Percentiles rank a stretch among this genome's conserved stretches.
These are phyloP conservation scores for Dothistroma septosporum DNA, from an alignment of 2,329 filamentous ascomycete genomes.

Conservation along the genomic window DNA sequence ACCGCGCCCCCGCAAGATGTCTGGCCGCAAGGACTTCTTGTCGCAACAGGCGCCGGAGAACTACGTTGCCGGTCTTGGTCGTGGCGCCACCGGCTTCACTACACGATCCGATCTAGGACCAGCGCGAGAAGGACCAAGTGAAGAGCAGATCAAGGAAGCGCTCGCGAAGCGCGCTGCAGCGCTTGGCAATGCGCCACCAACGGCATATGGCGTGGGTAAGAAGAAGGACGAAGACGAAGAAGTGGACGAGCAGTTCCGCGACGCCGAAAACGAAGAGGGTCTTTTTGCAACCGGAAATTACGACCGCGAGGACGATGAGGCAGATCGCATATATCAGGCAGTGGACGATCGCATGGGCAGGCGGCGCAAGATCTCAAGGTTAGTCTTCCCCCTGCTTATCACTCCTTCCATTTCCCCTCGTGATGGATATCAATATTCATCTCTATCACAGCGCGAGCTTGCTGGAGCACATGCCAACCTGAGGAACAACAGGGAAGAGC, in stretches of 20 bases:
- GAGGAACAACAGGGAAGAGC: constrained; percentile 75
- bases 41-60: constrained; percentile 66
- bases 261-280: constrained; percentile 95
- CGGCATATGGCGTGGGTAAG: constrained; percentile 65
- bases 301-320: constrained; percentile 96
- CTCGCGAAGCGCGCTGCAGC: constrained; percentile 88
- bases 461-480: constrained; percentile 76
- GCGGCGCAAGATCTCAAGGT: constrained; percentile 80
- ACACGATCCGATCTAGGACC: constrained; percentile 95
- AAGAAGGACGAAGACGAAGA: constrained; percentile 71
- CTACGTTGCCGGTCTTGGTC: constrained; percentile 86
- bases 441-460: constrained; percentile 46
- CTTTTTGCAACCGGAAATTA: constrained; percentile 94
- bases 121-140: constrained; percentile 87
- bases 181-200: constrained; percentile 67
- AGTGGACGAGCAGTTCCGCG: constrained; percentile 79
- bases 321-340: constrained; percentile 89
- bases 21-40: constrained; percentile 75
- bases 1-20: constrained; percentile 43
- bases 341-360: constrained; percentile 97
- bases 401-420: constrained; percentile 20
- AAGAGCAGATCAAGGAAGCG: constrained; percentile 97
- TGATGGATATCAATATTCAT: constrained; percentile 33
- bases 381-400: constrained; percentile 46
- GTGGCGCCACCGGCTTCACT: constrained; percentile 96